A percentile compares a stretch with the other conserved stretches of the same genome.
Evolutionary conservation across 73 alveolate genomes (phyloP).

Genomic region (Urostyla sp.): DNA sequence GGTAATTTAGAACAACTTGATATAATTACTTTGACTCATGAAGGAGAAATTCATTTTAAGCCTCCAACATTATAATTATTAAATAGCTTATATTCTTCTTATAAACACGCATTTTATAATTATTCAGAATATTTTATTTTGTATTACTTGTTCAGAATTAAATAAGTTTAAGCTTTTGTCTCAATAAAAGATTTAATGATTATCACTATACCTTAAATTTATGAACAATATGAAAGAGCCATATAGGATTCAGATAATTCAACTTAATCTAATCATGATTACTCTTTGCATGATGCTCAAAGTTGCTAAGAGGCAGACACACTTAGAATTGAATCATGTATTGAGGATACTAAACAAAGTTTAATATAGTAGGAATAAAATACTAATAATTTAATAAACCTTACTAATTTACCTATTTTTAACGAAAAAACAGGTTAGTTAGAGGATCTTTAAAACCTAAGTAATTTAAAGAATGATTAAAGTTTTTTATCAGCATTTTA

Average conservation of each 20-base stretch:
- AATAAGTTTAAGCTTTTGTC: constrained; percentile 12
- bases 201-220: constrained; percentile 20
- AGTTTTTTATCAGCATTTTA: constrained; percentile 17
- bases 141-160: constrained; percentile 12
- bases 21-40: constrained; percentile 4
- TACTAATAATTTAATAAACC: not conserved
- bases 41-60: not conserved
- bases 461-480: not conserved
- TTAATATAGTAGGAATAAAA: constrained; percentile 6
- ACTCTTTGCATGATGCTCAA: not conserved
- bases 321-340: constrained; percentile 28
- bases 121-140: constrained; percentile 33
- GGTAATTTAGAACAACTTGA: constrained; percentile 29
- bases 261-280: not conserved
- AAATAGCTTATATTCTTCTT: not conserved
- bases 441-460: not conserved
- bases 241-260: not conserved
- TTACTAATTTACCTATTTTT: constrained; percentile 31
- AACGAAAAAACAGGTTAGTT: constrained; percentile 21
- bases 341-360: constrained; percentile 12
- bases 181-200: constrained; percentile 20
- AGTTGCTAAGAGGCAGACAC: constrained; percentile 17
- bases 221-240: not conserved
- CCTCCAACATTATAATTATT: constrained; percentile 1
- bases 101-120: constrained; percentile 25